phyloP scores from a whole-genome alignment of 768 basidiomycete species.

The Hericium coralloides region DNA sequence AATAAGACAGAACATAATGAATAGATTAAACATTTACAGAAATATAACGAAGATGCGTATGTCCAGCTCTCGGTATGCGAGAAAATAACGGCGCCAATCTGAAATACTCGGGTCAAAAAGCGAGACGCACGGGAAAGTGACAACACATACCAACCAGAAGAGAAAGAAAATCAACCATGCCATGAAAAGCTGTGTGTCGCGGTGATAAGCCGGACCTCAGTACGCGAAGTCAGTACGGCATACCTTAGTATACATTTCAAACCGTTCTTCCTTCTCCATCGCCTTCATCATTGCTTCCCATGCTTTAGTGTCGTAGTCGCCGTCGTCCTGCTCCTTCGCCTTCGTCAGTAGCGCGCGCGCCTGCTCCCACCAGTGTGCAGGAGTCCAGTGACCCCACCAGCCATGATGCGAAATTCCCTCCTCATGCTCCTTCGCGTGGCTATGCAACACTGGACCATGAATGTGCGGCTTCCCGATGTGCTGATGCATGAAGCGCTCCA shows the following conservation, averaged over 20 bases:
- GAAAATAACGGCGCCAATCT: conserved; percentile 68
- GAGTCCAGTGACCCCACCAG: not conserved
- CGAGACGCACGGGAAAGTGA: not conserved
- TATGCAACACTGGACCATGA: not conserved
- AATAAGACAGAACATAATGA: not conserved
- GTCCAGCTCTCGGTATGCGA: conserved; percentile 59
- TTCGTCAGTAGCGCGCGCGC: not conserved
- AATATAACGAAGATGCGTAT: conserved; percentile 58
- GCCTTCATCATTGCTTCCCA: conserved; percentile 14
- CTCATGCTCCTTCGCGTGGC: not conserved
- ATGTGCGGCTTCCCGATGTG: not conserved
- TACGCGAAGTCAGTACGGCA: not conserved
- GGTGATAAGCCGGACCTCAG: not conserved
- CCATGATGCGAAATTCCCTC: not conserved
- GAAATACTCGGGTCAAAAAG: not conserved
- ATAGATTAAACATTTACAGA: conserved; percentile 38
- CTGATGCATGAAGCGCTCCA: conserved; percentile 32
- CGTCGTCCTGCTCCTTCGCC: conserved; percentile 10
- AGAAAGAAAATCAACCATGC: conserved; percentile 54
- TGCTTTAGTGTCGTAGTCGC: conserved; percentile 1
- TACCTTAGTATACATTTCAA: conserved; percentile 50
- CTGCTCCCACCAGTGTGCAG: not conserved
- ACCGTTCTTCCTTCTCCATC: conserved; percentile 32
- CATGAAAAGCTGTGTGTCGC: conserved; percentile 26
- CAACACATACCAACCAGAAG: conserved; percentile 64